A percentile compares a stretch with the other conserved stretches of the same genome.
These are phyloP conservation scores for Russula sp. DNA, from an alignment of 768 basidiomycete genomes.

Conservation along the genomic window DNA sequence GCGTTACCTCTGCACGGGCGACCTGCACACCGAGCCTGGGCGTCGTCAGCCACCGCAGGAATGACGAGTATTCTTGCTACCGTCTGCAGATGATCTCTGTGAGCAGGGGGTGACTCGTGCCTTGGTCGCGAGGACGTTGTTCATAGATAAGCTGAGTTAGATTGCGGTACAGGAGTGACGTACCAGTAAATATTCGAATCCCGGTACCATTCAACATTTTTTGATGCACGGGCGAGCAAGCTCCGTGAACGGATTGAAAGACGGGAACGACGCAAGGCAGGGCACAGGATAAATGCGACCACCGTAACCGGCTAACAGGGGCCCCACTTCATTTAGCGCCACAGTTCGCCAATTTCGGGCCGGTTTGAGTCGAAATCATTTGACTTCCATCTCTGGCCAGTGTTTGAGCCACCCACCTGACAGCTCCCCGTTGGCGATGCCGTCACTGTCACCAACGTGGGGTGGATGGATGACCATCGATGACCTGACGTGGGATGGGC, in stretches of 20 bases:
- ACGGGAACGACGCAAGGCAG: not conserved
- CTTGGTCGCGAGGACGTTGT: constrained; percentile 34
- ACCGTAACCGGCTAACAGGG: not conserved
- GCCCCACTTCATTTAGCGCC: not conserved
- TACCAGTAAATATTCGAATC: constrained; percentile 54
- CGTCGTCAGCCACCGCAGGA: constrained; percentile 1
- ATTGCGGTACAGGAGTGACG: constrained; percentile 19
- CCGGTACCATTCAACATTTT: constrained; percentile 49
- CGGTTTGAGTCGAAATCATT: not conserved
- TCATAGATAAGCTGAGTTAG: not conserved
- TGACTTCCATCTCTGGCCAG: not conserved
- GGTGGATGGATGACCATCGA: too few relatives aligned
- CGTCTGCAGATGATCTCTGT: constrained; percentile 90
- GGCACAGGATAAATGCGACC: not conserved
- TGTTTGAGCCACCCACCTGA: too few relatives aligned
- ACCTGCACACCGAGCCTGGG: constrained; percentile 82
- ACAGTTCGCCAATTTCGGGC: constrained; percentile 7
- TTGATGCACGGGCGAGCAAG: constrained; percentile 20
- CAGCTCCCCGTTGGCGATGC: too few relatives aligned
- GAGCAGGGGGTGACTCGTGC: constrained; percentile 92
- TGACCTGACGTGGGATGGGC: too few relatives aligned
- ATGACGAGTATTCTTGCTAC: constrained; percentile 36
- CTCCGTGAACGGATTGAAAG: constrained; percentile 24
- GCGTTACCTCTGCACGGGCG: constrained; percentile 79
- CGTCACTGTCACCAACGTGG: too few relatives aligned